Conservation (phyloP, 441 rosid genomes). For the Erysimum pusillum region DNA sequence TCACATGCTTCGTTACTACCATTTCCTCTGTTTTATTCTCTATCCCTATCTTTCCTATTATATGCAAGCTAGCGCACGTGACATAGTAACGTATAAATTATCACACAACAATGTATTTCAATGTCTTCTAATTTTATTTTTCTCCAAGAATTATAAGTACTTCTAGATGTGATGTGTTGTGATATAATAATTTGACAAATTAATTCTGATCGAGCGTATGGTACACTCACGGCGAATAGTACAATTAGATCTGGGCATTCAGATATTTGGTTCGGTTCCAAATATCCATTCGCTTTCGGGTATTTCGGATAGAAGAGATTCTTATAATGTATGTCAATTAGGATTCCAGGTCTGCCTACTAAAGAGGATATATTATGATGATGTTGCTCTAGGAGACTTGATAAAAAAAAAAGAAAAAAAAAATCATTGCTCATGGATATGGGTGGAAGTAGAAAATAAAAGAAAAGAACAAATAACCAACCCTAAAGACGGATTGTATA, state of each 20-base stretch:
- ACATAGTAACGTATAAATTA: background rate
- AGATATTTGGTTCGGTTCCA: too few species aligned
- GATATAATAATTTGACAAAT: too few species aligned
- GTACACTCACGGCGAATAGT: too few species aligned
- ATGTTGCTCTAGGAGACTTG: background rate
- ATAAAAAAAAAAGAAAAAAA: background rate
- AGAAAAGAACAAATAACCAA: background rate
- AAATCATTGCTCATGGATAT: background rate
- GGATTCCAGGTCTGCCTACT: conserved; percentile 1
- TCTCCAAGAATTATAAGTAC: too few species aligned
- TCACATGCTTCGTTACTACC: conserved; percentile 36
- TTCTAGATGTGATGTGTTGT: too few species aligned
- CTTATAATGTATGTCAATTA: too few species aligned
- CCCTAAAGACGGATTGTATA: conserved; percentile 20
- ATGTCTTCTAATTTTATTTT: background rate
- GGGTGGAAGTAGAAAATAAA: conserved; percentile 10
- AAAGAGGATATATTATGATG: background rate
- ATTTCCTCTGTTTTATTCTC: conserved; percentile 43
- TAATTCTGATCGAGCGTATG: too few species aligned
- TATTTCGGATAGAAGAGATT: too few species aligned
- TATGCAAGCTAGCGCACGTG: background rate
- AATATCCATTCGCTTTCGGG: too few species aligned
- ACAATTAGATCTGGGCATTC: too few species aligned
- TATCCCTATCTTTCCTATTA: conserved; percentile 21
- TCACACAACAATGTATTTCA: background rate